These are phyloP conservation scores for Neoscytalidium dimidiatum DNA, from an alignment of 2,329 filamentous ascomycete genomes.

Conservation along the genomic window DNA sequence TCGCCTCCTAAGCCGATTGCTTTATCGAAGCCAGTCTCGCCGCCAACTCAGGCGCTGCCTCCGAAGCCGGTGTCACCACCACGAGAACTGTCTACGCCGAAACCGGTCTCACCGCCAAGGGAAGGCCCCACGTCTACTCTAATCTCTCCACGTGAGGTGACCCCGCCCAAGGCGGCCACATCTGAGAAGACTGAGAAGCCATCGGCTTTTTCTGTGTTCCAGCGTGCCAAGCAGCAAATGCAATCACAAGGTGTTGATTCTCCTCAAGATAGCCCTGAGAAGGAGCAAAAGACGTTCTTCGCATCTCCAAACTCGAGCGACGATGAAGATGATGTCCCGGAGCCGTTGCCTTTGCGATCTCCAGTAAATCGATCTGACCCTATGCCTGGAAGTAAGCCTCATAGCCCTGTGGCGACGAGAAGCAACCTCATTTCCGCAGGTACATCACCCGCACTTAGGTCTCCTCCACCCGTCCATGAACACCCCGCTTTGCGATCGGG, in stretches of 20 bases:
- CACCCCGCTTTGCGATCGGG: conserved; percentile 5
- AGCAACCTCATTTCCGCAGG: not conserved
- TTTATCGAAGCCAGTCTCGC: not conserved
- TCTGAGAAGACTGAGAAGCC: not conserved
- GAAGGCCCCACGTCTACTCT: not conserved
- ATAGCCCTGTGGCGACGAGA: not conserved
- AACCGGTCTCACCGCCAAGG: not conserved
- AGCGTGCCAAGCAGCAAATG: conserved; percentile 47
- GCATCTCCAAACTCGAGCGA: conserved; percentile 31
- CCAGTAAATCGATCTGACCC: conserved; percentile 21
- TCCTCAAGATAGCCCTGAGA: not conserved
- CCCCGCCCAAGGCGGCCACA: not conserved
- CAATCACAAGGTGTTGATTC: conserved; percentile 14
- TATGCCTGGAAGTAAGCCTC: conserved; percentile 5
- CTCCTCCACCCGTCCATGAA: not conserved
- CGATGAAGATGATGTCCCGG: conserved; percentile 36
- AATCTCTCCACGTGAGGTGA: not conserved
- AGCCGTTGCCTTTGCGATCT: conserved; percentile 14
- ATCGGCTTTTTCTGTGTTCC: conserved; percentile 47
- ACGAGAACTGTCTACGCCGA: not conserved
- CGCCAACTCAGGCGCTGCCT: not conserved
- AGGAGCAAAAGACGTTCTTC: conserved; percentile 38
- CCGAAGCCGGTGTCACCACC: not conserved
- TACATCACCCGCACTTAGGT: not conserved
- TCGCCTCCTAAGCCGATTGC: not conserved